Base-by-base conservation (phyloP, 108 stramenopile species). In the Nitzschia putrida region DNA sequence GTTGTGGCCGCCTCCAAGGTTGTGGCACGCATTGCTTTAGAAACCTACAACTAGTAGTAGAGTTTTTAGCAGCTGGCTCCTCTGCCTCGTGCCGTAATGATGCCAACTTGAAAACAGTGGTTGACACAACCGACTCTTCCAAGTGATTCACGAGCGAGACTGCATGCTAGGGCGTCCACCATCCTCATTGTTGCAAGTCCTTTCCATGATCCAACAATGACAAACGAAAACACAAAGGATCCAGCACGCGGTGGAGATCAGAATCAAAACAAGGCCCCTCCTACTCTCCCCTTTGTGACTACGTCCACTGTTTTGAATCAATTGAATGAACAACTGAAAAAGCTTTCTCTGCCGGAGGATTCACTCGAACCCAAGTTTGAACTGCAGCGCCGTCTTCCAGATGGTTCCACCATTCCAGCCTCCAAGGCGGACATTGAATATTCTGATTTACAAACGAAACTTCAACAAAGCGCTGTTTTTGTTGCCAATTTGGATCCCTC, bases 361-460 rank as follows among this genome's bases (percentile, higher is more conserved):
- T 21, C 12, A 14, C n/a, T 57, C 14, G 43, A 50, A 10, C 42
- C 53, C 22, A 54, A 82, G 11, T 91, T 94, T 69, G 90, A 94
- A 74, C 64, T 94, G 61, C 90, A 91, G 57, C 66, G 76, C 42
- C 81, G 84, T 43, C 54, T 89, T 18, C 88, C 90, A 12, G 88
- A 94, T 67, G 93, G 93, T 20, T 85, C 84, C 10, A 79, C 90
- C 11, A 82, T 86, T 24, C 77, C 59, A 8, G 88, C 88, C 1
- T 76, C 87, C 0, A 64, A 57, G 37, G 58, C 53, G 10, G 92
- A 93, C 58, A 54, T 83, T 41, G 85, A 80, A 0, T 84, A 85
- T 22, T 84, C 85, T 0, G 88, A 93, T 77, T 76, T 87, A 54
- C 72, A 89, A 67, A 67, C 85, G 11, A 90, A 90, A 73, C 57